Evolutionary conservation across 2,329 filamentous ascomycete genomes (phyloP), one percentile per base, ranked within the genome.

Genomic region (Byssothecium circinans): DNA sequence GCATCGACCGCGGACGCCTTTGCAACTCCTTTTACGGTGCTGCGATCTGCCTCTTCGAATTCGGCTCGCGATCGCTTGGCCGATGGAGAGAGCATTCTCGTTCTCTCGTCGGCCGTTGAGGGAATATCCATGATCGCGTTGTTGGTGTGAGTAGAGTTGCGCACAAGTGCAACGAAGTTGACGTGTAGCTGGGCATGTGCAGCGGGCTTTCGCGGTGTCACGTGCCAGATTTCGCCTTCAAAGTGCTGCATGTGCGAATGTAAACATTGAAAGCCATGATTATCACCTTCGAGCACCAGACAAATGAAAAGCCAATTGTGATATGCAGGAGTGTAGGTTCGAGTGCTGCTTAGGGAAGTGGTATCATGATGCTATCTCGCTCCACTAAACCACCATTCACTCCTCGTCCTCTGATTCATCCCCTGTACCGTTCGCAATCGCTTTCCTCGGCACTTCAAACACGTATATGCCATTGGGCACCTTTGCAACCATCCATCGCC

Each of bases 401-500:
- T 48, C 42, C 33, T 53, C 53, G 19, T 49, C 49, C 8, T 44
- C 53, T 25, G 8, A 44, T 11, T 47, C 49, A 3, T 45, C 52
- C 12, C 37, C 41, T 15, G 37, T 53, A n/a, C 57, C 60, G 44
- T 65, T 60, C 14, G 42, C 40, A 4, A 61, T 33, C 15, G 46
- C 49, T 52, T 65, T 72, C 40, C 57, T 62, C 8, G 87, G 82
- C 27, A 96, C 82, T 68, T 96, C 91, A 65, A 96, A 95, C 8
- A 96, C 81, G 42, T 94, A 81, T n/a, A 88, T 88, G 6, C 89
- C 89, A 65, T 96, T 96, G 56, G 85, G 86, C 3, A 84, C 89
- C 47, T 64, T 67, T 4, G 79, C 70, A 47, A 80, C 80, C 72
- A 86, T 86, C 91, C 91, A 97, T 53, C 88, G 80, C 3, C 91